Base-by-base conservation (phyloP, 768 basidiomycete species). In the Pleurotus ostreatus region DNA sequence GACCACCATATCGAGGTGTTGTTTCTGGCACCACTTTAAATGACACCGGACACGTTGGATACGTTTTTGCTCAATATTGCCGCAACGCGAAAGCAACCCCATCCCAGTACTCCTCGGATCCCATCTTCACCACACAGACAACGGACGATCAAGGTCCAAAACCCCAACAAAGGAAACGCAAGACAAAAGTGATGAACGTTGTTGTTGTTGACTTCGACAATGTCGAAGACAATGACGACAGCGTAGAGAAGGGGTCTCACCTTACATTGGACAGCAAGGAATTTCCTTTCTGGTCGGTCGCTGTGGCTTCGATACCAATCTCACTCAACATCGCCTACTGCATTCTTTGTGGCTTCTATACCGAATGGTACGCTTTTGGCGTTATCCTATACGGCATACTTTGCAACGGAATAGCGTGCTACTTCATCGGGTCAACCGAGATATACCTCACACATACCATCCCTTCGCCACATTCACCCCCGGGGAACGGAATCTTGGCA, bases 381-480 rank as follows among this genome's bases (percentile, higher is more conserved):
- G 66, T 71, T 63, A 72, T 74, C 45, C 56, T 69, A 0, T 61
- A 70, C 13, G 71, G 71, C 2, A 68, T 72, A 41, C 1, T 73
- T 18, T 64, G 66, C 52, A 72, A 59, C 43, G 72, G 72, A 1
- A 20, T 69, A 9, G 56, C 68, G 4, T 68, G 65, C 43, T 45
- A 65, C 2, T 62, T 67, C 6, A 66, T 71, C 15, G 70, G 70
- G n/a, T 68, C 68, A n/a, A 71, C 68, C 39, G 43, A 44, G n/a
- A 49, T 70, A 15, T 26, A 46, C 0, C 59, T 72, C 37, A 57
- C 56, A 13, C 49, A 56, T 30, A 49, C 61, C 2, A 61, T 57
- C 22, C 61, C 65, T 6, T 63, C 59, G 2, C 18, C 37, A 1
- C 61, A 61, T 9, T 59, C 61, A 16, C 65, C 68, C 0, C 63